Evolutionary conservation across 2,329 filamentous ascomycete species (phyloP), one percentile per base, ranked within the genome.

Genomic region (Elsinoe australis): DNA sequence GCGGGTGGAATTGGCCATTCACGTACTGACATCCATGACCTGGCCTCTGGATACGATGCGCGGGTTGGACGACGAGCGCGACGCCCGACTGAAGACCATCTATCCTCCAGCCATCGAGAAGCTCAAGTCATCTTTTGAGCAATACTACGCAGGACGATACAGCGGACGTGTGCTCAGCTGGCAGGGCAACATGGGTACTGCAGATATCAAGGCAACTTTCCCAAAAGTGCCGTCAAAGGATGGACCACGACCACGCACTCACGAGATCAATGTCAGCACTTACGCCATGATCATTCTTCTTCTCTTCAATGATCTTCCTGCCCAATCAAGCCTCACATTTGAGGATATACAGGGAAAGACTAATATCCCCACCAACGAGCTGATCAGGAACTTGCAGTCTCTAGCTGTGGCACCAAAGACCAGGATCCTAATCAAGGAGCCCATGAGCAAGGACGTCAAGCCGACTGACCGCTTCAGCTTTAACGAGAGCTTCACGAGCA

Each of bases 31-130:
- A 0, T 89, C 83, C 56, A 95, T 94, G 64, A 90, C 87, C 62
- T 98, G 92, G 92, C 92, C 92, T 1, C 79, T 88, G 55, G 89
- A 95, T 58, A 79, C 87, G 9, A 88, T 95, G 80, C 81, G 64
- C 36, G 64, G 83, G 5, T 68, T 65, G 19, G 59, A 61, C 64
- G 78, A 51, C 56, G 73, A 62, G 58, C 75, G 68, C 58, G 76
- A 66, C 57, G 56, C 58, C 22, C 61, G 59, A n/a, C 64, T 63
- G 58, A 71, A 61, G 45, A 87, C 85, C 70, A 82, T 79, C 48
- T 95, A 84, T 62, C 88, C 90, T 0, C 65, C 76, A 0, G 79
- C 84, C 29, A 78, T 96, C 42, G 79, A 85, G 52, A 75, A 74
- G 7, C 72, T 95, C 48, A 87, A 89, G 63, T 76, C 83, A 18